Evolutionary conservation across 2,329 filamentous ascomycete species (phyloP).

Genomic region (Cryphonectria nitschkei): DNA sequence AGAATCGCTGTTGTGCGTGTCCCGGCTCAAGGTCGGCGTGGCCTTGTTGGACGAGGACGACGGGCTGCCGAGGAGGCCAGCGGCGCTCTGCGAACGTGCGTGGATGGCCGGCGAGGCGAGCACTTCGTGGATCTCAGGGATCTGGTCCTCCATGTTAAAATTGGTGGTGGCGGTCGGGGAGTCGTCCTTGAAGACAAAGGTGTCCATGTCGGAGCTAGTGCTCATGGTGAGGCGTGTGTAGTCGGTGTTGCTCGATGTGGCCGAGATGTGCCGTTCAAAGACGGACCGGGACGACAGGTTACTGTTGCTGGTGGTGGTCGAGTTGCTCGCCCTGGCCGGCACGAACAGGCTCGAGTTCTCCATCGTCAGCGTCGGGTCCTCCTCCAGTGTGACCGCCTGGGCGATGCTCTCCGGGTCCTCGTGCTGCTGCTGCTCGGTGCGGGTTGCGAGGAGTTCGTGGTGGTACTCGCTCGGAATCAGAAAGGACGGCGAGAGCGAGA

Average conservation of each 20-base stretch:
- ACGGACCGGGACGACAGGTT: slow-evolving; percentile 51
- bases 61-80: slow-evolving; percentile 19
- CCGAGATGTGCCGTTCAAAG: slow-evolving; percentile 58
- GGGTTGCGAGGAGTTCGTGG: slow-evolving; percentile 53
- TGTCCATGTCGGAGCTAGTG: slow-evolving; percentile 49
- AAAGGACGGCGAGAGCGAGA: slow-evolving; percentile 63
- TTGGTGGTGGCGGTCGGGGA: slow-evolving; percentile 21
- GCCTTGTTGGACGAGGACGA: slow-evolving; percentile 9
- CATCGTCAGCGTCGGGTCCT: slow-evolving; percentile 43
- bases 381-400: slow-evolving; percentile 37
- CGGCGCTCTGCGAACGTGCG: slow-evolving; percentile 24
- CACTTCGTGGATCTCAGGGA: slow-evolving; percentile 38
- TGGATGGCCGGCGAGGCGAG: slow-evolving; percentile 33
- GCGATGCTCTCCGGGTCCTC: slow-evolving; percentile 41
- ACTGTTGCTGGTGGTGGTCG: slow-evolving; percentile 55
- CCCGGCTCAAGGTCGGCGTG: slow-evolving; percentile 27
- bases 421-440: slow-evolving; percentile 38
- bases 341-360: slow-evolving; percentile 40
- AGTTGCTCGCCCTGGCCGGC: slow-evolving; percentile 56
- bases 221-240: slow-evolving; percentile 59
- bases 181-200: slow-evolving; percentile 31
- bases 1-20: slow-evolving; percentile 37
- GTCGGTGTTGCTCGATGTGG: slow-evolving; percentile 56
- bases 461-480: slow-evolving; percentile 64
- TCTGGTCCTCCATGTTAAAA: slow-evolving; percentile 32